Conservation (phyloP, 1,284 basidiomycete species). For the Leccinum angustisporum region DNA sequence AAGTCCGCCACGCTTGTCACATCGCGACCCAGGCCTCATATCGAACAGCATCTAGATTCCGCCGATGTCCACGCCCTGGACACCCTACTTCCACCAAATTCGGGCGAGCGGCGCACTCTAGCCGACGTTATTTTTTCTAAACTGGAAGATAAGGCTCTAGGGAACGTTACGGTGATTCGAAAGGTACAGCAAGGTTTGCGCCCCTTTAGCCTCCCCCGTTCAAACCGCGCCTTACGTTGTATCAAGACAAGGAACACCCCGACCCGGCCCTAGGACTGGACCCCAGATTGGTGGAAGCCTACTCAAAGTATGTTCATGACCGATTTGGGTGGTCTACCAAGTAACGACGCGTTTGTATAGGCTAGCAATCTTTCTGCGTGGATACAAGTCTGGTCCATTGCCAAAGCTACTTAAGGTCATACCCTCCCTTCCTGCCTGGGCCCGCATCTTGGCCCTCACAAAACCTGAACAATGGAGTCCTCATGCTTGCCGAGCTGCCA, state of each 20-base stretch:
- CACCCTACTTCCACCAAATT: slow-evolving; percentile 70
- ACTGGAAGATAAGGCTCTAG: slow-evolving; percentile 60
- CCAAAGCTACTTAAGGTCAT: slow-evolving; percentile 99
- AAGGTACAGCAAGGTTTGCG: slow-evolving; percentile 57
- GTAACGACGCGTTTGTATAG: slow-evolving; percentile 32
- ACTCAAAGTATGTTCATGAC: slow-evolving; percentile 72
- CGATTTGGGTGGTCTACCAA: background rate
- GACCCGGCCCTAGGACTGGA: slow-evolving; percentile 93
- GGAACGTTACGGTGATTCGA: slow-evolving; percentile 51
- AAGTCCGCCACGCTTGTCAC: slow-evolving; percentile 31
- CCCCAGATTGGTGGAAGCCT: slow-evolving; percentile 95
- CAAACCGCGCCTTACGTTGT: slow-evolving; percentile 1
- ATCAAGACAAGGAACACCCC: slow-evolving; percentile 60
- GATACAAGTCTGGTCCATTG: slow-evolving; percentile 93
- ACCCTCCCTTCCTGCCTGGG: slow-evolving; percentile 95
- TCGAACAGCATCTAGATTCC: slow-evolving; percentile 80
- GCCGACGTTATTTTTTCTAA: slow-evolving; percentile 97
- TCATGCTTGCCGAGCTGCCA: slow-evolving; percentile 92
- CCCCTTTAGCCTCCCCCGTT: background rate
- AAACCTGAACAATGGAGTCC: slow-evolving; percentile 93
- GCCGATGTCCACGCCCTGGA: slow-evolving; percentile 85
- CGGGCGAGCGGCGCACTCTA: slow-evolving; percentile 77
- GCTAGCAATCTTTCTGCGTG: slow-evolving; percentile 83
- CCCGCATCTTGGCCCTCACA: slow-evolving; percentile 92
- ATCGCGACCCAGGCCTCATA: slow-evolving; percentile 16